Base-by-base conservation (phyloP, 495 filamentous ascomycete species). In the Podospora fimiseda region DNA sequence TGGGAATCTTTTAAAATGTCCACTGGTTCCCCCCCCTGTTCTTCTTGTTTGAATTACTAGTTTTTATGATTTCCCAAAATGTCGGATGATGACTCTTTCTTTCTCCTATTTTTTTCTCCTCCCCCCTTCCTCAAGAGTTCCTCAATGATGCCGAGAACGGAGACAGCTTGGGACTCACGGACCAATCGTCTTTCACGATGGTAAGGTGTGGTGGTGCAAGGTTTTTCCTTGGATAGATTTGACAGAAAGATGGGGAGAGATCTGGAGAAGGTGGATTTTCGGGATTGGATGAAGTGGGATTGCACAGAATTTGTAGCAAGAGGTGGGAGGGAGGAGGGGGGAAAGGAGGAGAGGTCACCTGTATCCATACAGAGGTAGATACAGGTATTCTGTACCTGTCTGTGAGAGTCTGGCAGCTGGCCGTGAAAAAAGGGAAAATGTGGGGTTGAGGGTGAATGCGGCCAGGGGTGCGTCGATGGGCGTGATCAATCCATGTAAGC, bases 171-270 rank as follows among this genome's bases (percentile, higher is more conserved):
- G n/a, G n/a, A 44, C 21, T 22, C 22, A 2, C 30, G 37, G 53
- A 47, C 65, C 65, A 68, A 68, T 68, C 57, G 56, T 68, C 63
- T 66, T 66, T 68, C 58, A 68, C 65, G 43, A 58, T 60, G 27
- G 43, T 15, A 37, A 49, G 53, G 42, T 51, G 41, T 57, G 49
- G 45, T 53, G 51, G 54, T 48, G 24, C 27, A 33, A 11, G 27
- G 11, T 33, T 5, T 33, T 33, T 11, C 27, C 27, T 33, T 33
- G 27, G 11, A 11, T 33, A 11, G 27, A 5, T 33, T 11, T 33
- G 6, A 33, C 5, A 33, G 6, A 11, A 33, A 33, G 11, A 33
- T 33, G 27, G 27, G 27, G 27, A 33, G 27, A 11, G 27, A 33
- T 11, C 27, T 33, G 27, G 27, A 33, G 27, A 33, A 33, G 11